Conservation (phyloP, 805 yeast species). For the Yamadazyma scolyti region DNA sequence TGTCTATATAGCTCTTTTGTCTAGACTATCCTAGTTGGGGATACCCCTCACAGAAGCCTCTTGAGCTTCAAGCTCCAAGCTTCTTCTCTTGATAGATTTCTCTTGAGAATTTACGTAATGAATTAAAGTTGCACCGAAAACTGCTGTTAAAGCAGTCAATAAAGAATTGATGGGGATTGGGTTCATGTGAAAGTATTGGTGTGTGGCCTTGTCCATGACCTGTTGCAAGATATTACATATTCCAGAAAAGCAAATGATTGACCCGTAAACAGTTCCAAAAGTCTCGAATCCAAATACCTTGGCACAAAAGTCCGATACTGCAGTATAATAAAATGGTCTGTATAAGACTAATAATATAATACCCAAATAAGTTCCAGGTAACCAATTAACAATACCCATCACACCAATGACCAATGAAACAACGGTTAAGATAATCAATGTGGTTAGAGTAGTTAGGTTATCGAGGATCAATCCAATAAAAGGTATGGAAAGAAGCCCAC, state of each 20-base stretch:
- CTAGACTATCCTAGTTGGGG: no score
- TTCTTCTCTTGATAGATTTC: constrained; percentile 42
- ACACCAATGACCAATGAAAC: constrained; percentile 66
- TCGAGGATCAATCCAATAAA: constrained; percentile 80
- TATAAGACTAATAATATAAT: constrained; percentile 71
- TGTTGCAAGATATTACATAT: constrained; percentile 73
- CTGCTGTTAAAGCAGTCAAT: constrained; percentile 51
- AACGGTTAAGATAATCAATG: constrained; percentile 48
- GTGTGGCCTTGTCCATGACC: constrained; percentile 66
- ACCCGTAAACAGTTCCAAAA: constrained; percentile 88
- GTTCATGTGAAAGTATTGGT: constrained; percentile 60
- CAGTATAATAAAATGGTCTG: constrained; percentile 90
- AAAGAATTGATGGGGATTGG: constrained; percentile 73
- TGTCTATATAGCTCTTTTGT: no score
- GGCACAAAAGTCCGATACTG: constrained; percentile 86
- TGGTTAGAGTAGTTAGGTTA: constrained; percentile 59
- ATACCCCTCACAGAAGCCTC: constrained; percentile 47
- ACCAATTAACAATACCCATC: constrained; percentile 59
- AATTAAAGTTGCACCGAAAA: constrained; percentile 47
- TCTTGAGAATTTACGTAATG: constrained; percentile 42
- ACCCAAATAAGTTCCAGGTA: constrained; percentile 61
- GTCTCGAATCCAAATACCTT: constrained; percentile 91
- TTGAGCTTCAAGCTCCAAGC: constrained; percentile 61
- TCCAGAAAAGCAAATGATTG: constrained; percentile 80
- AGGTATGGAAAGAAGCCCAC: constrained; percentile 85